Evolutionary conservation across 2,329 filamentous ascomycete genomes (phyloP).

Genomic region (Ophiostoma sp.): DNA sequence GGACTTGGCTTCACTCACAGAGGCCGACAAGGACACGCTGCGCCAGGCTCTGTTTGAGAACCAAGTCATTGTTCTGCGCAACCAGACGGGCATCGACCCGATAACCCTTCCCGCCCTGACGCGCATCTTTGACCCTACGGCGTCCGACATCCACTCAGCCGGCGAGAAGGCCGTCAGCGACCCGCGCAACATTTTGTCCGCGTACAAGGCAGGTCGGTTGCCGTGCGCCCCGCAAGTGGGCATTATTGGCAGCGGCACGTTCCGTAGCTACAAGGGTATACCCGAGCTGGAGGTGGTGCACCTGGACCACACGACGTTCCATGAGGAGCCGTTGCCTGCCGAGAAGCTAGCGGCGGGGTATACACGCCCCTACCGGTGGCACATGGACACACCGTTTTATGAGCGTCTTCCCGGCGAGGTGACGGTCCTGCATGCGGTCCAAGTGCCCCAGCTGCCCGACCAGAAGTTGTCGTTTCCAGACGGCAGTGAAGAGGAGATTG

Average conservation of each 20-base stretch:
- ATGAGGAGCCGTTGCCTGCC: constrained; percentile 44
- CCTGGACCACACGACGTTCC: constrained; percentile 29
- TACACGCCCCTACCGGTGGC: constrained; percentile 70
- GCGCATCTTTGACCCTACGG: constrained; percentile 26
- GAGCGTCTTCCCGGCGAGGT: constrained; percentile 70
- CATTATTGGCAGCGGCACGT: constrained; percentile 29
- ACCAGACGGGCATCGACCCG: constrained; percentile 26
- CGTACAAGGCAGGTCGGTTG: constrained; percentile 26
- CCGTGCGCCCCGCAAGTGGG: constrained; percentile 28
- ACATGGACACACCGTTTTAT: constrained; percentile 76
- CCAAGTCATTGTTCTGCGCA: constrained; percentile 29
- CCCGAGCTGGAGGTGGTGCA: constrained; percentile 27
- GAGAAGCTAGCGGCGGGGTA: constrained; percentile 40
- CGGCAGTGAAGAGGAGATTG: constrained; percentile 25
- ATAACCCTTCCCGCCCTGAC: constrained; percentile 23
- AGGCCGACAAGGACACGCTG: constrained; percentile 22
- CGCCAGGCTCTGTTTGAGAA: constrained; percentile 27
- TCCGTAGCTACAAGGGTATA: constrained; percentile 25
- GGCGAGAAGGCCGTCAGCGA: constrained; percentile 29
- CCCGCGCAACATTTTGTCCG: constrained; percentile 28
- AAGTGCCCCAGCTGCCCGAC: constrained; percentile 55
- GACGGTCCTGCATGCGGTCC: constrained; percentile 70
- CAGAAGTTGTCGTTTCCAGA: constrained; percentile 26
- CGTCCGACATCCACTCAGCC: constrained; percentile 28
- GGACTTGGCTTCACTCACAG: constrained; percentile 20